These are phyloP conservation scores for Anthracocystis setariae DNA, from an alignment of 1,284 basidiomycete genomes.

Conservation along the genomic window DNA sequence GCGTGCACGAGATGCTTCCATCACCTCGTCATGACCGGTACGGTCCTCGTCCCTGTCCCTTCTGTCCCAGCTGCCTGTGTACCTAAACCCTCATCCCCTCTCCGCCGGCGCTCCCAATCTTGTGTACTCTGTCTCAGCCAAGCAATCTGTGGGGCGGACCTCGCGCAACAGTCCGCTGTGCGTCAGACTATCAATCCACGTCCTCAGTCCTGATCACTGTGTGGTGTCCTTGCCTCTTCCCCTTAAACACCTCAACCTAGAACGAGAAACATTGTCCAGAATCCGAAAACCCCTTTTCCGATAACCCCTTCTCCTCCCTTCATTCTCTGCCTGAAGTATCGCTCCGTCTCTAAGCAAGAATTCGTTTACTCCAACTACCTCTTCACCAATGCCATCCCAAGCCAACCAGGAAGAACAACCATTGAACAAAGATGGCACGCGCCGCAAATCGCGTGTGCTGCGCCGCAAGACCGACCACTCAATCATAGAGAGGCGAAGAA, in stretches of 20 bases:
- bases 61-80: not conserved
- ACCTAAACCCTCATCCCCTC: not conserved
- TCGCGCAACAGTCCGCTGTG: not conserved
- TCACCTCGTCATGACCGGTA: constrained; percentile 16
- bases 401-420: constrained; percentile 12
- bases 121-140: not conserved
- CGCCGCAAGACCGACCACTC: constrained; percentile 66
- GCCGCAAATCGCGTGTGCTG: constrained; percentile 54
- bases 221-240: constrained; percentile 4
- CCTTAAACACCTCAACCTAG: not conserved
- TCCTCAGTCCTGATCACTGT: too few species aligned
- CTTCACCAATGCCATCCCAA: not conserved
- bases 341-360: constrained; percentile 8
- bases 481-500: constrained; percentile 63
- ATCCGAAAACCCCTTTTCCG: not conserved
- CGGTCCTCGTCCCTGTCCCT: constrained; percentile 18
- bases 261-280: too few species aligned
- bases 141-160: constrained; percentile 8
- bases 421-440: constrained; percentile 47
- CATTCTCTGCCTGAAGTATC: constrained; percentile 3
- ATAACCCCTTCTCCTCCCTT: not conserved
- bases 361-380: constrained; percentile 6
- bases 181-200: too few species aligned
- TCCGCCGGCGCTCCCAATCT: constrained; percentile 8
- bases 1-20: not conserved